Percentiles rank a stretch among this genome's conserved stretches.
Conservation (phyloP, 257 asterid species). For the Asclepias syriaca region DNA sequence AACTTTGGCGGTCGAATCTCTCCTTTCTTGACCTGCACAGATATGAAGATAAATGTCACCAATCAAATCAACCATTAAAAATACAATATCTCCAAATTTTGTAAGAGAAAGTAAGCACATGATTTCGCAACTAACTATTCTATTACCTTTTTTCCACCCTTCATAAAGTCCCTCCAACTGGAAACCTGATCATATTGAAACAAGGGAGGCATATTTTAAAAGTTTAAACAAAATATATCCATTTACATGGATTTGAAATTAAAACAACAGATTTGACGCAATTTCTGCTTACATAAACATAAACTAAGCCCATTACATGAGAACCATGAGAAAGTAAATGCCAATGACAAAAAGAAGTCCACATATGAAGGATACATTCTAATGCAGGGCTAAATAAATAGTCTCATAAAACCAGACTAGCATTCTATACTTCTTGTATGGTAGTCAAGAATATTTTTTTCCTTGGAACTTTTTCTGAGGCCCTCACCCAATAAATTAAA, state of each 20-base stretch:
- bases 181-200: slow-evolving; percentile 53
- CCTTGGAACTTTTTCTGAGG: not conserved
- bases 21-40: slow-evolving; percentile 75
- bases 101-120: not conserved
- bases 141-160: slow-evolving; percentile 90
- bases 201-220: not conserved
- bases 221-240: not conserved
- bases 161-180: slow-evolving; percentile 99
- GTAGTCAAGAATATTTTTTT: not conserved
- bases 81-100: not conserved
- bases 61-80: not conserved
- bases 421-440: not conserved
- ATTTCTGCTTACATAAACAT: not conserved
- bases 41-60: not conserved
- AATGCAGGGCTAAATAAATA: not conserved
- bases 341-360: not conserved
- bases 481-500: not conserved
- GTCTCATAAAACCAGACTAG: not conserved
- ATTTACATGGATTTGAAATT: not conserved
- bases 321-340: not conserved
- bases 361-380: too few species aligned
- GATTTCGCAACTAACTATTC: not conserved
- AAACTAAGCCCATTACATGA: not conserved
- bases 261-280: not conserved
- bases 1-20: slow-evolving; percentile 97